Base-by-base conservation (phyloP, 2,329 filamentous ascomycete species). In the Mycocentrospora acerina region DNA sequence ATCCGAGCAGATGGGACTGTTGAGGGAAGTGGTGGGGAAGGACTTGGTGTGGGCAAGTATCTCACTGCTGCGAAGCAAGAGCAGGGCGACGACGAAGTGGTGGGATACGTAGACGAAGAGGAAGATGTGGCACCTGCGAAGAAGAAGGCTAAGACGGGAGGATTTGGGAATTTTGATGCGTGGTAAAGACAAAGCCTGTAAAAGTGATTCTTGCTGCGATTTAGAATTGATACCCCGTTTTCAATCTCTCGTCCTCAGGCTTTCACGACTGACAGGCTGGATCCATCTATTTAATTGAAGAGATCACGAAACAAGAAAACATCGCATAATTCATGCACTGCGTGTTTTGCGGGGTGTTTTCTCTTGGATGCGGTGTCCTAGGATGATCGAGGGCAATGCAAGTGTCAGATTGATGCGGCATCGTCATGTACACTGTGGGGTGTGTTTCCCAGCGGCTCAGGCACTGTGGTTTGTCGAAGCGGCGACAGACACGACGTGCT, bases 121-220 rank as follows among this genome's bases (percentile, higher is more conserved):
- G 85, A 81, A 64, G 81, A 64, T 19, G 46, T 82, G 37, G 65
- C 65, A 16, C 88, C 87, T 13, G 80, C 76, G 4, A 83, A 81
- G 67, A 97, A 96, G 71, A 97, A 95, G 71, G 69, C 74, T 2
- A 93, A 87, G 62, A 76, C 73, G 1, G 80, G 65, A 2, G 90
- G 89, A 0, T 98, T 97, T 75, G 90, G 91, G 2, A 95, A 96
- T 68, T 98, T 98, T 66, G 90, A 95, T 69, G 80, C 74, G 25
- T 98, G 93, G 91, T 96, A 39, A 46, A 22, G 13, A 10, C 15
- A 24, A 10, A 19, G 12, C n/a, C 8, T 22, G 32, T 14, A 22
- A 10, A 34, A 28, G 15, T 11, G 14, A 12, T 17, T 2, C 17
- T 9, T 4, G 12, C 13, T 12, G 10, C 3, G 12, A 24, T 15